phyloP scores from a whole-genome alignment of 495 filamentous ascomycete genomes.

The Filosporella fistucella region DNA sequence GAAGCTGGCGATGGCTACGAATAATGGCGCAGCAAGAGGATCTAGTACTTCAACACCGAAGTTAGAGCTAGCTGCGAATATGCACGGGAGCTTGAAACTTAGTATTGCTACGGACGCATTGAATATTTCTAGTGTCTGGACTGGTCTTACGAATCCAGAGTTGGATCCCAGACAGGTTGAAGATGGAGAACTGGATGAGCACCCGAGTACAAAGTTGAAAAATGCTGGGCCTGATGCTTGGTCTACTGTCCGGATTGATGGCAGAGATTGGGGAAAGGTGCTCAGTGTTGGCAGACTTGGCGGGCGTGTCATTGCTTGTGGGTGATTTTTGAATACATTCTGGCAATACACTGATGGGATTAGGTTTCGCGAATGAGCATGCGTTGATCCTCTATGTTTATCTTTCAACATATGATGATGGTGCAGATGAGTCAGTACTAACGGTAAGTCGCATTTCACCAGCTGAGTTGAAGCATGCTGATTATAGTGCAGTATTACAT shows the following conservation, averaged over 20 bases:
- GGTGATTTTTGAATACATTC: conserved; percentile 21
- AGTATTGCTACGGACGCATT: conserved; percentile 73
- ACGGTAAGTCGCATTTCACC: conserved; percentile 52
- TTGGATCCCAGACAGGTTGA: conserved; percentile 68
- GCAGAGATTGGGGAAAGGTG: conserved; percentile 84
- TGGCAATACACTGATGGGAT: background rate
- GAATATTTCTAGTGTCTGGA: conserved; percentile 78
- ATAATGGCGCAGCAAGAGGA: conserved; percentile 20
- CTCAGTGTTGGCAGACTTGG: conserved; percentile 84
- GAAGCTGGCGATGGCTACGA: conserved; percentile 53
- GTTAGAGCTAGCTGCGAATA: conserved; percentile 80
- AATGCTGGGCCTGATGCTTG: conserved; percentile 60
- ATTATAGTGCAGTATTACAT: conserved; percentile 26
- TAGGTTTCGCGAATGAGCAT: conserved; percentile 59
- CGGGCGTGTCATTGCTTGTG: conserved; percentile 86
- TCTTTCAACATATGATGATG: conserved; percentile 60
- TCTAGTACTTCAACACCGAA: conserved; percentile 45
- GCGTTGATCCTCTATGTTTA: conserved; percentile 93
- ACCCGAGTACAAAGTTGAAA: conserved; percentile 70
- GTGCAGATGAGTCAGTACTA: conserved; percentile 68
- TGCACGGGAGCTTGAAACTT: conserved; percentile 80
- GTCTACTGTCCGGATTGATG: conserved; percentile 85
- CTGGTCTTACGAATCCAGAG: conserved; percentile 74
- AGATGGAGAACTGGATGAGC: conserved; percentile 56
- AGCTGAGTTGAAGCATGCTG: background rate